A percentile compares a stretch with the other conserved stretches of the same genome.
phyloP scores from a whole-genome alignment of 129 eudicot species.

The Pulicaria dysenterica region DNA sequence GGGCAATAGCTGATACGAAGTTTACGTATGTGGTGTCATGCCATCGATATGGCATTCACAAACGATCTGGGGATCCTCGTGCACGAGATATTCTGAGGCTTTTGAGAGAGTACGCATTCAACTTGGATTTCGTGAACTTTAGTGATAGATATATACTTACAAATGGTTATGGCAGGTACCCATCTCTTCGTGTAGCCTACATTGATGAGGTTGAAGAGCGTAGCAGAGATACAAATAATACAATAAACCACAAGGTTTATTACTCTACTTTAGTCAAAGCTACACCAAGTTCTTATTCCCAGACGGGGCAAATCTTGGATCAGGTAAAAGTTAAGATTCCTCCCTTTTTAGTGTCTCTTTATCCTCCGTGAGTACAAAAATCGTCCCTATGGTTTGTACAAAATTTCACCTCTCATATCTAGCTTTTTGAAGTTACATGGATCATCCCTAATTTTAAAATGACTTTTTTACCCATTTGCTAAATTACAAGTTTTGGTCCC shows the following conservation, averaged over 20 bases:
- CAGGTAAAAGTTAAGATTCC: slow-evolving; percentile 48
- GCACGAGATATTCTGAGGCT: slow-evolving; percentile 83
- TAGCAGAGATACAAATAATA: slow-evolving; percentile 69
- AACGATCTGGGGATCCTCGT: slow-evolving; percentile 75
- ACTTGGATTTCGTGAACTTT: too few relatives aligned
- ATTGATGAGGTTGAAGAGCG: slow-evolving; percentile 94
- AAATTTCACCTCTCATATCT: too few relatives aligned
- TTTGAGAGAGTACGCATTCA: slow-evolving; percentile 83
- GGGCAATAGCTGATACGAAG: slow-evolving; percentile 99
- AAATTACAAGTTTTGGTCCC: too few relatives aligned
- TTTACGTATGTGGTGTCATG: slow-evolving; percentile 90
- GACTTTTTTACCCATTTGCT: too few relatives aligned
- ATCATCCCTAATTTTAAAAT: too few relatives aligned
- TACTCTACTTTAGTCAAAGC: slow-evolving; percentile 91
- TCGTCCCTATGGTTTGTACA: too few relatives aligned
- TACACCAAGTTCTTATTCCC: slow-evolving; percentile 72
- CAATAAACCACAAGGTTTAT: slow-evolving; percentile 67
- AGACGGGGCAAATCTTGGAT: slow-evolving; percentile 81
- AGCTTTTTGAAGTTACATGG: too few relatives aligned
- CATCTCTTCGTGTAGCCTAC: slow-evolving; percentile 93
- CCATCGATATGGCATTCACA: slow-evolving; percentile 77
- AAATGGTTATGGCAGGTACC: too few relatives aligned
- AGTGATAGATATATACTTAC: too few relatives aligned
- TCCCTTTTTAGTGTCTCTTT: too few relatives aligned
- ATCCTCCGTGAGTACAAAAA: too few relatives aligned